A percentile compares a stretch with the other conserved stretches of the same genome.
Conservation (phyloP, 768 basidiomycete genomes). For the Trametopsis cervina region DNA sequence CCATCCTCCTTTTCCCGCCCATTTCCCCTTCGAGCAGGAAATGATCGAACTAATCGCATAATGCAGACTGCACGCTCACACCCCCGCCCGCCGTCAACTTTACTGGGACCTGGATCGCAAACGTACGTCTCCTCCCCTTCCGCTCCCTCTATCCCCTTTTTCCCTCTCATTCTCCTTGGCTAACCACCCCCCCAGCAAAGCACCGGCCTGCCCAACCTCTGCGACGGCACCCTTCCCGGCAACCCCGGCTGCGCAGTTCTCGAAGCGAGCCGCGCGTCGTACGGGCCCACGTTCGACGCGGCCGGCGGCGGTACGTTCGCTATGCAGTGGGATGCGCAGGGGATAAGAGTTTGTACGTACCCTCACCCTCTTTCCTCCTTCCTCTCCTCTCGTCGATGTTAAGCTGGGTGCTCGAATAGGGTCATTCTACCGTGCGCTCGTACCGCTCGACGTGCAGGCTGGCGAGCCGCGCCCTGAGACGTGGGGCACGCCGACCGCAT, state of each 20-base stretch:
- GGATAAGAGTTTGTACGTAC: slow-evolving; percentile 70
- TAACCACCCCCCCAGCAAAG: slow-evolving; percentile 33
- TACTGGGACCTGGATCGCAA: slow-evolving; percentile 56
- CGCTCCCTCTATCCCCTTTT: no score
- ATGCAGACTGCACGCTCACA: slow-evolving; percentile 51
- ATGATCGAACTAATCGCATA: slow-evolving; percentile 5
- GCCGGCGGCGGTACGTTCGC: slow-evolving; percentile 81
- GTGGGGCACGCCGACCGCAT: slow-evolving; percentile 67
- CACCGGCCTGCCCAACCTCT: slow-evolving; percentile 42
- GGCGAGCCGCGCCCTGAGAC: slow-evolving; percentile 57
- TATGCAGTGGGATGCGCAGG: slow-evolving; percentile 81
- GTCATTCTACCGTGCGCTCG: slow-evolving; percentile 77
- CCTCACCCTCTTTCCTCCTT: slow-evolving; percentile 8
- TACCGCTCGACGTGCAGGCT: slow-evolving; percentile 57
- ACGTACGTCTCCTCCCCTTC: slow-evolving; percentile 21
- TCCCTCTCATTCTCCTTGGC: no score
- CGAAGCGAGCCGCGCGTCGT: slow-evolving; percentile 78
- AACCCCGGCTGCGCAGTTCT: slow-evolving; percentile 75
- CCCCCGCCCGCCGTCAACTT: slow-evolving; percentile 37
- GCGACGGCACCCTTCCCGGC: slow-evolving; percentile 35
- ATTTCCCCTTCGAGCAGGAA: no score
- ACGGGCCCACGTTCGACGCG: slow-evolving; percentile 75
- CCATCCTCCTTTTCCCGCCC: background rate
- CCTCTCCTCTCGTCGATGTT: background rate
- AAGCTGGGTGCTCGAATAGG: slow-evolving; percentile 31